Base-by-base conservation (phyloP, 2,329 filamentous ascomycete species). In the Ophiostoma perfectum region DNA sequence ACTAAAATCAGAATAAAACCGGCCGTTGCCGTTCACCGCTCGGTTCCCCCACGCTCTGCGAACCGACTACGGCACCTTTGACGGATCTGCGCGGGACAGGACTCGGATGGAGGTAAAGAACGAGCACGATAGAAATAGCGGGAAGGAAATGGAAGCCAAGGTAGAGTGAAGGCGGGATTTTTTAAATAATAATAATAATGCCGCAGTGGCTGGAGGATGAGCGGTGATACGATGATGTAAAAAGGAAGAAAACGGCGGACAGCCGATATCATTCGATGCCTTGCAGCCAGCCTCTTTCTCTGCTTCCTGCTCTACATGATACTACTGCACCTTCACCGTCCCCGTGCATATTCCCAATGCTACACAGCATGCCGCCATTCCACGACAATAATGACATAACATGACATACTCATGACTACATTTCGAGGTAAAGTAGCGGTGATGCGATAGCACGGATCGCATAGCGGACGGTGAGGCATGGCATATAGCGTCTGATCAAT, bases 301-400 rank as follows among this genome's bases (percentile, higher is more conserved):
- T 18, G 27, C 18, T 27, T 27, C 4, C 27, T n/a, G n/a, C 49
- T 27, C 49, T 55, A 60, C 55, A 60, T 60, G 55, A 14, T 36
- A 38, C 55, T 60, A 60, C 55, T 60, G 55, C 55, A 38, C 27
- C 18, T 58, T 60, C 55, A 60, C 55, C 55, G 55, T 60, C 27
- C 27, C 27, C 27, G 55, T 60, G 55, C 55, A 60, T 60, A 38
- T 60, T 38, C 27, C 27, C 27, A 11, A 60, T 60, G 27, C 55
- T 60, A 60, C 55, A 60, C 55, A 18, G 55, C 12, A 60, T 38
- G 55, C 55, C 55, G 55, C 55, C 55, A 38, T 39, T 60, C 38
- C 55, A 14, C 9, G 27, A 60, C 27, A 6, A 14, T 36, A 18
- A 60, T 60, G 55, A 60, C 27, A 60, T 60, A 14, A 58, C 52